A percentile compares a stretch with the other conserved stretches of the same genome.
Conservation (phyloP, 352 stramenopile genomes). For the Phytophthora pluvialis region DNA sequence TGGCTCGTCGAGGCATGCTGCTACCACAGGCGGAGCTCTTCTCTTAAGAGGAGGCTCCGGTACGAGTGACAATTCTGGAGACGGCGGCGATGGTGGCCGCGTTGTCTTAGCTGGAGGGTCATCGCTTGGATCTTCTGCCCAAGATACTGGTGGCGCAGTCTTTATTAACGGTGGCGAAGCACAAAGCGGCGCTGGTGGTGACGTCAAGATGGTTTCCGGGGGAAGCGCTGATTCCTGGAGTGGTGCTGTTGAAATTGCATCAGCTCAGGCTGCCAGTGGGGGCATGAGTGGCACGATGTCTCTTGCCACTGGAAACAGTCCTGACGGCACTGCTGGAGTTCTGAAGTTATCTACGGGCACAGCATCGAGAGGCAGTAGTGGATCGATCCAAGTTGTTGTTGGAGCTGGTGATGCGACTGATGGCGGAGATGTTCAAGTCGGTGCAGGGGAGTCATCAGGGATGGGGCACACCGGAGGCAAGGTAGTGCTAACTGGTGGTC, state of each 20-base stretch:
- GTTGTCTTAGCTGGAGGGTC: constrained; percentile 57
- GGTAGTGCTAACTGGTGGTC: constrained; percentile 53
- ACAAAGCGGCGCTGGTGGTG: constrained; percentile 56
- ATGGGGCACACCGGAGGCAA: constrained; percentile 60
- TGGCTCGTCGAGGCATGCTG: constrained; percentile 54
- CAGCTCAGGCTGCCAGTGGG: constrained; percentile 52
- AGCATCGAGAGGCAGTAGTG: constrained; percentile 64
- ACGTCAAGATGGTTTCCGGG: constrained; percentile 56
- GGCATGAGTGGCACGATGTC: constrained; percentile 66
- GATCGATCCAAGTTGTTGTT: constrained; percentile 61
- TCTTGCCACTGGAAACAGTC: constrained; percentile 52
- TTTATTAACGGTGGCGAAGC: constrained; percentile 55
- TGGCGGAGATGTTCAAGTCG: constrained; percentile 65
- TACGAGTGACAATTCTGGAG: constrained; percentile 70
- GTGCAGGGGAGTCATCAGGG: constrained; percentile 65
- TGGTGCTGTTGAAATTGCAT: constrained; percentile 54
- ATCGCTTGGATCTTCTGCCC: constrained; percentile 55
- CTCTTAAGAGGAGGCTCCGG: constrained; percentile 55
- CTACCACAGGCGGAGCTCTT: constrained; percentile 58
- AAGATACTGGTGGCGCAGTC: constrained; percentile 64
- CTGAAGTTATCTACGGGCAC: constrained; percentile 52
- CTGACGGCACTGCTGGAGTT: constrained; percentile 44
- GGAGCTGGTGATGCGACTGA: constrained; percentile 62
- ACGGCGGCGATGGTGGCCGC: constrained; percentile 71
- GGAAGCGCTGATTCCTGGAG: constrained; percentile 57